phyloP scores from a whole-genome alignment of 176 grass and related monocot species.

The Oryza nivara region DNA sequence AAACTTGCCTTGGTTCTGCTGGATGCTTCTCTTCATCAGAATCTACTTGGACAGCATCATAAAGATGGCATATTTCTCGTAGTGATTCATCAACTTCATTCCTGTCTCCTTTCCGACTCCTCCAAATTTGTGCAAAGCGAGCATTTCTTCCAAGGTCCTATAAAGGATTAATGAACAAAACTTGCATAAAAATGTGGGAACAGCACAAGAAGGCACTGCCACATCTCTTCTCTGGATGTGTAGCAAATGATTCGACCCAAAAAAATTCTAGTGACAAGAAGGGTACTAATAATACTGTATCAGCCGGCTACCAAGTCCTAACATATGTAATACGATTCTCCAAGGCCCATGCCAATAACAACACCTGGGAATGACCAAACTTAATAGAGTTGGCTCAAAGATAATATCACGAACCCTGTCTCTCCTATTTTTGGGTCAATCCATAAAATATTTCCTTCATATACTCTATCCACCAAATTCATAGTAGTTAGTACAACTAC shows the following conservation, averaged over 20 bases:
- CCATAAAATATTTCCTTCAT: constrained; percentile 9
- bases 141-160: constrained; percentile 80
- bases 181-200: neutral
- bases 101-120: constrained; percentile 57
- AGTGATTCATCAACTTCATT: constrained; percentile 59
- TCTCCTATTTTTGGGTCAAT: neutral
- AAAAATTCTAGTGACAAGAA: neutral
- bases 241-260: neutral
- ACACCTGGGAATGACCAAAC: neutral
- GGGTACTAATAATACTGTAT: neutral
- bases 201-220: neutral
- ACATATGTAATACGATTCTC: neutral
- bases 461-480: neutral
- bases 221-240: neutral
- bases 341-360: neutral
- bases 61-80: constrained; percentile 72
- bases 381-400: neutral
- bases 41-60: constrained; percentile 90
- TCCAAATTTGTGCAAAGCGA: constrained; percentile 96
- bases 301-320: neutral
- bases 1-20: constrained; percentile 38
- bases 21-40: constrained; percentile 50
- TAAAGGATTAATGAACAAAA: constrained; percentile 24
- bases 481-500: neutral
- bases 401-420: neutral